Conservation (phyloP, 345 rosid species). For the Aquilaria malaccensis region DNA sequence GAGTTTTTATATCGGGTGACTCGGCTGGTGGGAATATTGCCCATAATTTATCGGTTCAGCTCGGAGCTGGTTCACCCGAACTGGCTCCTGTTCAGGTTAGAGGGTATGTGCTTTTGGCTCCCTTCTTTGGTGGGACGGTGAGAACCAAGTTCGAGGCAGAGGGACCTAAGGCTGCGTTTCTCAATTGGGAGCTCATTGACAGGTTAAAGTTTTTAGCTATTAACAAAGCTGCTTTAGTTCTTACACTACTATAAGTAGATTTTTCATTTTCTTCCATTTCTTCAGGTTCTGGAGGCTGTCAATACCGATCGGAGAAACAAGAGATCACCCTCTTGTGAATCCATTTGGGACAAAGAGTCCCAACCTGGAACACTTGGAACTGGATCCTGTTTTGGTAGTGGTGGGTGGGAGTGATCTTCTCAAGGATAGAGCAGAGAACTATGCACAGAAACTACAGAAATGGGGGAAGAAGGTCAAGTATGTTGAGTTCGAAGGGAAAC, state of each 20-base stretch:
- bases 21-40: slow-evolving; percentile 58
- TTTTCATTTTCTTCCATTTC: not conserved
- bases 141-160: slow-evolving; percentile 44
- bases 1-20: slow-evolving; percentile 48
- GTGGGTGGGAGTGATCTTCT: slow-evolving; percentile 47
- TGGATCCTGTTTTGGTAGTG: slow-evolving; percentile 46
- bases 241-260: too few relatives aligned
- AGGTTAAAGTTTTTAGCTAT: slow-evolving; percentile 19
- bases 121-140: slow-evolving; percentile 47
- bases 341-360: slow-evolving; percentile 46
- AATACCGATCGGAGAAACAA: slow-evolving; percentile 41
- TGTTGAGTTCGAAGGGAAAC: slow-evolving; percentile 42
- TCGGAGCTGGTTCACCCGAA: slow-evolving; percentile 31
- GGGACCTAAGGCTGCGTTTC: slow-evolving; percentile 52
- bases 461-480: slow-evolving; percentile 44
- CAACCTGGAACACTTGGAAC: slow-evolving; percentile 20
- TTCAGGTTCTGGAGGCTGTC: slow-evolving; percentile 57
- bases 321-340: slow-evolving; percentile 49
- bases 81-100: slow-evolving; percentile 39
- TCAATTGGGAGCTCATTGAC: slow-evolving; percentile 54
- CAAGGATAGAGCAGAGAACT: slow-evolving; percentile 38
- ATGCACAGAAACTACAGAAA: slow-evolving; percentile 28
- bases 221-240: too few relatives aligned
- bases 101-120: slow-evolving; percentile 48
- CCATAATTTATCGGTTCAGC: slow-evolving; percentile 42